Evolutionary conservation across 2,329 filamentous ascomycete species (phyloP), one percentile per base, ranked within the genome.

Genomic region (Alternaria infectoria): DNA sequence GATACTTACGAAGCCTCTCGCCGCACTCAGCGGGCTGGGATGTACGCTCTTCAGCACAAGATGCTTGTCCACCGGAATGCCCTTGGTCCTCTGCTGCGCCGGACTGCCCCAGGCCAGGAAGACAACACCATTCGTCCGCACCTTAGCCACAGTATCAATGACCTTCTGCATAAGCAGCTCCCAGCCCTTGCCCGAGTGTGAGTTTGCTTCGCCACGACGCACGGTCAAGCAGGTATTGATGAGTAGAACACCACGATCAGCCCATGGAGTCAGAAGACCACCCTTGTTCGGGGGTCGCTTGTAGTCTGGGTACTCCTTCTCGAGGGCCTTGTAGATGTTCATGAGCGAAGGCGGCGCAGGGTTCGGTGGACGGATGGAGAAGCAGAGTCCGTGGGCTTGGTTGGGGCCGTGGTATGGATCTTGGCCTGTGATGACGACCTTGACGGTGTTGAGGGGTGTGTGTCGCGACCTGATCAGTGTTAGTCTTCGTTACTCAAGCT

Each of bases 331-430:
- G 85, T 96, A 99, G 83, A 99, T 97, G 82, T 99, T 99, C 73
- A 89, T 88, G 15, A 99, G 89, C 1, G 93, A 97, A 0, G 95
- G 94, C 0, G 96, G 96, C 1, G 95, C 93, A 5, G 88, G 88
- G 0, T 93, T 97, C 0, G 96, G 96, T 4, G 95, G 90, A 10
- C 92, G 92, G 59, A 98, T 94, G 51, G 93, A 97, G 86, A 99
- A 99, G 78, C 92, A 95, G 62, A 99, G 89, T 46, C 96, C 96
- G 80, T 98, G 96, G 54, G 96, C 96, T 85, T 99, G 96, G 80
- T 96, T 96, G 79, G 89, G 80, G 79, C 97, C 97, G 84, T 99
- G 96, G 81, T 99, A 99, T 3, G 96, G 96, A 79, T 99, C 96
- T 83, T 99, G 96, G 69, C 96, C 96, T 58, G 98, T 81, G 75